These are phyloP conservation scores for Cyberlindnera misumaiensis DNA, from an alignment of 805 yeast genomes.

Conservation along the genomic window DNA sequence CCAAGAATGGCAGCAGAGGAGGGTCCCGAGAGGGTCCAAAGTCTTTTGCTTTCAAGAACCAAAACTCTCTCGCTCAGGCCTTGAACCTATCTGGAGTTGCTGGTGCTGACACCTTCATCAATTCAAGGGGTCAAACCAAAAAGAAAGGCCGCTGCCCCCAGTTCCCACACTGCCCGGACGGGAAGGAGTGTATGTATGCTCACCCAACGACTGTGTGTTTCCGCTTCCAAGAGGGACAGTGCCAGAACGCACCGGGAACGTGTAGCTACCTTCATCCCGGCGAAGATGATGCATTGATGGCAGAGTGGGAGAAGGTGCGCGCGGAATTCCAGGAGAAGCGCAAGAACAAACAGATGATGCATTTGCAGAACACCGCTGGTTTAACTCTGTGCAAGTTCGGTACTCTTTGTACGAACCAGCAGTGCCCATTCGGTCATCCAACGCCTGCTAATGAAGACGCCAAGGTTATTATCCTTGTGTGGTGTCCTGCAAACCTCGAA, in stretches of 20 bases:
- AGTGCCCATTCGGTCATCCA: constrained; percentile 89
- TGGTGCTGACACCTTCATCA: constrained; percentile 22
- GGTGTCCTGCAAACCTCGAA: constrained; percentile 69
- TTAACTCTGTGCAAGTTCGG: constrained; percentile 73
- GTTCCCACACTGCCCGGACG: constrained; percentile 62
- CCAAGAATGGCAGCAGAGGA: constrained; percentile 12
- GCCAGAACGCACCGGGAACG: constrained; percentile 74
- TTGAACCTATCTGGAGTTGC: constrained; percentile 29
- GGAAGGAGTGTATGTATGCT: constrained; percentile 61
- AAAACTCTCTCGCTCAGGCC: constrained; percentile 32
- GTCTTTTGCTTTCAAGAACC: constrained; percentile 22
- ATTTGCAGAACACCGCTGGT: constrained; percentile 33
- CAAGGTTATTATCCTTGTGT: constrained; percentile 55
- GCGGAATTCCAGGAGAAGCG: constrained; percentile 39
- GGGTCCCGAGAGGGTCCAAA: constrained; percentile 14
- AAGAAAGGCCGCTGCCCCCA: constrained; percentile 61
- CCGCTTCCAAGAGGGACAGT: constrained; percentile 54
- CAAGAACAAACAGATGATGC: constrained; percentile 25
- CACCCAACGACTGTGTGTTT: constrained; percentile 78
- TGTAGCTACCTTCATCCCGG: constrained; percentile 81
- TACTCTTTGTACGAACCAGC: constrained; percentile 62
- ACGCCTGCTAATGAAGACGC: constrained; percentile 78
- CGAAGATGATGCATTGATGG: constrained; percentile 70
- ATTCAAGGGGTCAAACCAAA: constrained; percentile 32
- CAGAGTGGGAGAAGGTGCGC: constrained; percentile 58